phyloP scores from a whole-genome alignment of 139 green algal genomes.

The Bryopsis sp. region DNA sequence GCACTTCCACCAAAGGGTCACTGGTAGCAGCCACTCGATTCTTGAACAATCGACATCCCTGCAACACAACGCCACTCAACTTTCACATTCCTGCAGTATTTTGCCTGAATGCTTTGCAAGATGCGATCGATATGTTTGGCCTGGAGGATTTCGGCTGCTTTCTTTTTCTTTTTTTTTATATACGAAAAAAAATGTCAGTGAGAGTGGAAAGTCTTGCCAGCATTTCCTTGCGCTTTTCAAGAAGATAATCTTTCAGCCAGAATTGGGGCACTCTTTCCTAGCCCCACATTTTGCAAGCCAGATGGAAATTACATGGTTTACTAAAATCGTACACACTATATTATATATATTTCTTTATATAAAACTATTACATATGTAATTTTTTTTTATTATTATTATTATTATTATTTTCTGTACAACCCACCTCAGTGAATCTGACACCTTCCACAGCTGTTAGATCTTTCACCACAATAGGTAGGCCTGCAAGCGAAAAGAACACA shows the following conservation, averaged over 20 bases:
- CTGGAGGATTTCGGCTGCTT: neutral
- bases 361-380: neutral
- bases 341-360: neutral
- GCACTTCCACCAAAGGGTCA: constrained; percentile 32
- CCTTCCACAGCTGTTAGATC: neutral
- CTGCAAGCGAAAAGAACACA: neutral
- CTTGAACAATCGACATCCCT: constrained; percentile 31
- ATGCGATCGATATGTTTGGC: neutral
- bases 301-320: neutral
- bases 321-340: neutral
- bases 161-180: neutral
- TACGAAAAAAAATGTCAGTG: too few species aligned
- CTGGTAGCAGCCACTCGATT: constrained; percentile 25
- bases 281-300: neutral
- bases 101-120: neutral
- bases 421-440: neutral
- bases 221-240: neutral
- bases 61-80: neutral
- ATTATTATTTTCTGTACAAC: neutral
- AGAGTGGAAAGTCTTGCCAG: too few species aligned
- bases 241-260: neutral
- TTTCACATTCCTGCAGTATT: neutral
- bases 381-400: neutral
- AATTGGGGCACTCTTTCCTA: neutral
- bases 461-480: neutral